Evolutionary conservation across 805 yeast species (phyloP), one percentile per base, ranked within the genome.

Genomic region (Candida glaebosa): DNA sequence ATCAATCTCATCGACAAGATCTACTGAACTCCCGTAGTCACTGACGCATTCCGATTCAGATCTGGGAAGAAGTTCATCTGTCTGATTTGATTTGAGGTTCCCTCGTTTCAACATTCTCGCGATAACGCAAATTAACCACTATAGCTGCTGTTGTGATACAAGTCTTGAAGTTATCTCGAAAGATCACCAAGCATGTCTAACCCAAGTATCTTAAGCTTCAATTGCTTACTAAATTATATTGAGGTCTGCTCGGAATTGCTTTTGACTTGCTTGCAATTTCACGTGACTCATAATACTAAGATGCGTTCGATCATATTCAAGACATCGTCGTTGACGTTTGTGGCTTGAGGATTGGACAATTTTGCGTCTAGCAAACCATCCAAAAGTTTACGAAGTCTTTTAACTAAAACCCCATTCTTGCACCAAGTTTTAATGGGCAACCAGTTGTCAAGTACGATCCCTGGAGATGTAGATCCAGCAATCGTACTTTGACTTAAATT

Each of bases 381-480:
- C 24, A 91, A 60, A 36, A 87, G 57, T 8, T 63, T 54, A 51
- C 95, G 68, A 42, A 91, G 63, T 44, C 83, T 79, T 43, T 86
- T 84, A 22, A 90, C 74, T 36, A 91, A 65, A 2, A 91, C 96
- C 1, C 90, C 98, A 53, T 90, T 87, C 49, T 93, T 86, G 48
- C 96, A 84, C 97, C 97, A 91, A 1, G 96, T 87, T 46, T 87
- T 73, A 9, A 91, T 73, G 0, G 96, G 95, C 25, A 87, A 63
- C 97, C 98, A 90, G n/a, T 75, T 74, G 50, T 87, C 96, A 41
- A 91, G 65, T 6, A 88, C 80, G 26, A 93, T 77, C 17, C 97
- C 97, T 0, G 96, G 95, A 0, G 89, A 76, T 3, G 81, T 73
- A 31, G 67, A 72, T 1, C 76, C 75, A 4, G 60, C 54, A 1